phyloP scores from a whole-genome alignment of 169 alveolate species.

The Cyclospora cayetanensis region DNA sequence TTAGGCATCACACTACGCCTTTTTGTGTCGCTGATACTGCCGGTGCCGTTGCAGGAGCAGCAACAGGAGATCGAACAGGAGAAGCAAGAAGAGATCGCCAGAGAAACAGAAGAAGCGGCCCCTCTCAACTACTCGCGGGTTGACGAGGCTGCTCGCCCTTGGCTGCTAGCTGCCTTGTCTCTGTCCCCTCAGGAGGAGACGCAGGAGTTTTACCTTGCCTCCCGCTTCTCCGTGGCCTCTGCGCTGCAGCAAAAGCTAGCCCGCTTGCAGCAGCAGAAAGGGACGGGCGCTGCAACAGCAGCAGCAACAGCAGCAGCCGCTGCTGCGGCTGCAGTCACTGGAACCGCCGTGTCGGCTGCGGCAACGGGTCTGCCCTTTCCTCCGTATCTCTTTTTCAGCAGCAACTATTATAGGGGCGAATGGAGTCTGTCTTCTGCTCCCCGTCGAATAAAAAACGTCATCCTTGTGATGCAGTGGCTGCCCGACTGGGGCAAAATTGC shows the following conservation, averaged over 20 bases:
- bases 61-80: conserved; percentile 74
- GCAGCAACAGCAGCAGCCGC: conserved; percentile 44
- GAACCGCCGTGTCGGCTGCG: neutral
- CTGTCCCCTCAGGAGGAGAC: conserved; percentile 24
- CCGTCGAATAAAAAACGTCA: conserved; percentile 62
- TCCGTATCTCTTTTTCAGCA: conserved; percentile 5
- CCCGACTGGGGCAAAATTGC: conserved; percentile 55
- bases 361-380: conserved; percentile 61
- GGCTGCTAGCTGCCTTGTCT: conserved; percentile 54
- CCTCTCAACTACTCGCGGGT: conserved; percentile 43
- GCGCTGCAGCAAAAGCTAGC: conserved; percentile 62
- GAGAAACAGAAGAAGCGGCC: conserved; percentile 63
- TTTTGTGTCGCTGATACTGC: neutral
- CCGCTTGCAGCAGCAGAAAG: conserved; percentile 19
- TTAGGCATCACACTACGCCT: no score
- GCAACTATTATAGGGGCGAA: conserved; percentile 21
- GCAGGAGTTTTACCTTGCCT: conserved; percentile 51
- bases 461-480: conserved; percentile 68
- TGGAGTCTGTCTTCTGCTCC: conserved; percentile 34
- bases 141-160: conserved; percentile 58
- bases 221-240: conserved; percentile 28
- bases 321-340: neutral
- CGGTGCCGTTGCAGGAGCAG: conserved; percentile 68
- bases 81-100: conserved; percentile 68
- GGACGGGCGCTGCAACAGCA: neutral